Conservation (phyloP, 2,329 filamentous ascomycete species). For the Septoria petroselini region DNA sequence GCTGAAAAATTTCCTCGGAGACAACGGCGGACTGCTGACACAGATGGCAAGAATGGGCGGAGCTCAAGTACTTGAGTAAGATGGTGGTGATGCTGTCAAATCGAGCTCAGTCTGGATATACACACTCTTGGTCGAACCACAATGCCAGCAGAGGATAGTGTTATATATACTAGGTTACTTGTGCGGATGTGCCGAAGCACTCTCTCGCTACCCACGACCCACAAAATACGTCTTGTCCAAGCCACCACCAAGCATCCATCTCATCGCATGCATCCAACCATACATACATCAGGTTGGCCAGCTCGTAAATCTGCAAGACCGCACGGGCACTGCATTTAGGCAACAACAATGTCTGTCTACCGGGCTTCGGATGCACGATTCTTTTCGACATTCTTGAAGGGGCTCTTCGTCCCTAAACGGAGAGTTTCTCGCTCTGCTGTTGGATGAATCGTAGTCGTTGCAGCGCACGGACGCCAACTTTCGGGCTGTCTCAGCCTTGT, state of each 20-base stretch:
- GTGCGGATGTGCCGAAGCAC: no score
- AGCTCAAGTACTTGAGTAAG: no score
- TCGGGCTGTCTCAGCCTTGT: no score
- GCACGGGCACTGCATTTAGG: not conserved
- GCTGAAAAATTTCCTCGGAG: not conserved
- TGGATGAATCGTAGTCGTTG: not conserved
- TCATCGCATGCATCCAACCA: not conserved
- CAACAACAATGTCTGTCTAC: not conserved
- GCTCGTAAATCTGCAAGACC: not conserved
- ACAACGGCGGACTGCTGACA: no score
- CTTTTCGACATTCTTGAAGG: not conserved
- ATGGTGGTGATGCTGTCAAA: not conserved
- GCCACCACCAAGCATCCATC: not conserved
- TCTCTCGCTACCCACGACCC: not conserved
- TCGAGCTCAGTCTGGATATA: no score
- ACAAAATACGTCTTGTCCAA: no score
- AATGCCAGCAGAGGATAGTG: no score
- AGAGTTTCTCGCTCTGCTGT: not conserved
- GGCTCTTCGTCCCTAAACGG: not conserved
- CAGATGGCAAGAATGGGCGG: no score
- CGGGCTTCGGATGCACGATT: not conserved
- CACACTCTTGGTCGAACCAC: no score
- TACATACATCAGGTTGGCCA: no score
- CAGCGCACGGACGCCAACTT: not conserved
- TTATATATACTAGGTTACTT: no score